Conservation (phyloP, 805 yeast species). For the Kuraishia cidri region DNA sequence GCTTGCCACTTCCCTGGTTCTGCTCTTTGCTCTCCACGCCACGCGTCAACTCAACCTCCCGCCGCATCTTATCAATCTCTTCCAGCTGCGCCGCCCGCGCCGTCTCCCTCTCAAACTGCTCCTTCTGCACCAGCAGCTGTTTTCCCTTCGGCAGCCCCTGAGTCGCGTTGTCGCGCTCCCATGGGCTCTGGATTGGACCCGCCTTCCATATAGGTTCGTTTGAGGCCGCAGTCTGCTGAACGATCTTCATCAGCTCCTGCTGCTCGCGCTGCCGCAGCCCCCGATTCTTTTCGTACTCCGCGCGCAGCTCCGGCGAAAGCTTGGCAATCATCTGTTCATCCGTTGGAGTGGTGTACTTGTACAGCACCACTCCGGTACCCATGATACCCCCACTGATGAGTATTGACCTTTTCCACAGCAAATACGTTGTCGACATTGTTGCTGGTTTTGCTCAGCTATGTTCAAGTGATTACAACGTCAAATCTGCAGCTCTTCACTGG, state of each 20-base stretch:
- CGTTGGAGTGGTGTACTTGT: conserved; percentile 72
- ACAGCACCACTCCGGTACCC: conserved; percentile 63
- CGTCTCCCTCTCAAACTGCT: conserved; percentile 34
- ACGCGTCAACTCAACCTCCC: conserved; percentile 25
- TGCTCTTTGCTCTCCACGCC: conserved; percentile 14
- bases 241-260: conserved; percentile 59
- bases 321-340: conserved; percentile 69
- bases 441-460: too few relatives aligned
- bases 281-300: conserved; percentile 60
- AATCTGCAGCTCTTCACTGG: too few relatives aligned
- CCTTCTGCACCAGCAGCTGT: conserved; percentile 27
- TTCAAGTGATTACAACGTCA: too few relatives aligned
- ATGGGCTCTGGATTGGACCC: conserved; percentile 61
- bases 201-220: conserved; percentile 81
- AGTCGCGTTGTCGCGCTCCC: conserved; percentile 35
- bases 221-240: conserved; percentile 50
- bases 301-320: conserved; percentile 77
- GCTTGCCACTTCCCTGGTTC: too few relatives aligned
- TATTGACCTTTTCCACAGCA: conserved; percentile 18
- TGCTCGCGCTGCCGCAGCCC: conserved; percentile 61
- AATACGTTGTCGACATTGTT: conserved; percentile 4
- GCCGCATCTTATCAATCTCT: conserved; percentile 30
- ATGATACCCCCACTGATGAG: conserved; percentile 56
- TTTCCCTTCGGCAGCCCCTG: conserved; percentile 22
- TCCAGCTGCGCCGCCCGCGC: conserved; percentile 28